Percentiles rank a stretch among this genome's conserved stretches.
These are phyloP conservation scores for Lablab purpureus DNA, from an alignment of 306 rosid genomes.

Conservation along the genomic window DNA sequence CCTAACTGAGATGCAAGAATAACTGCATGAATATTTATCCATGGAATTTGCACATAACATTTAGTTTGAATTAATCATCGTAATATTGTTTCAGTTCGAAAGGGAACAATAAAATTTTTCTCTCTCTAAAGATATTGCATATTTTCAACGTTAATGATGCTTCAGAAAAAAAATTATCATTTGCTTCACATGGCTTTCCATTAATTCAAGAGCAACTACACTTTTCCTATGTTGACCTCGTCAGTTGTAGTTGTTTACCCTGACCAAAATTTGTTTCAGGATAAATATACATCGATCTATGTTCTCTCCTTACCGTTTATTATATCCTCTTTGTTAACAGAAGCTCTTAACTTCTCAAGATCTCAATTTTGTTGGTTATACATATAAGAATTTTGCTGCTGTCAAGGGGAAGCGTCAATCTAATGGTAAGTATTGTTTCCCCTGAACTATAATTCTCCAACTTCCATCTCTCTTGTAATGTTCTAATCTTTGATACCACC, in stretches of 20 bases:
- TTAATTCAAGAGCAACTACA: constrained; percentile 2
- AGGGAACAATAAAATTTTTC: neutral
- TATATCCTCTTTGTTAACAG: constrained; percentile 51
- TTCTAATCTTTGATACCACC: constrained; percentile 1
- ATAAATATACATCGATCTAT: constrained; percentile 10
- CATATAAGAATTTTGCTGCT: constrained; percentile 94
- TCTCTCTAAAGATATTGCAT: constrained; percentile 10
- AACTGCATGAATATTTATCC: constrained; percentile 23
- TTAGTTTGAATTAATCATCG: neutral
- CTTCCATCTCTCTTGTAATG: neutral
- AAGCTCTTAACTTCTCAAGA: constrained; percentile 80
- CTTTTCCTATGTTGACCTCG: neutral
- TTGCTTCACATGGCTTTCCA: neutral
- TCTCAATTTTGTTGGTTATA: constrained; percentile 96
- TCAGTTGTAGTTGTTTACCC: constrained; percentile 29
- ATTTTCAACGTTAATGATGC: neutral
- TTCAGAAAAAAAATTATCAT: constrained; percentile 7
- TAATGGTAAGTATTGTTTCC: constrained; percentile 55
- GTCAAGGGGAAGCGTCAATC: constrained; percentile 72
- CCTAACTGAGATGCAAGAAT: neutral
- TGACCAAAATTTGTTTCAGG: constrained; percentile 15
- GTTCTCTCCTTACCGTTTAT: constrained; percentile 30
- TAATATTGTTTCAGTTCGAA: neutral
- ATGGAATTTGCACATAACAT: neutral
- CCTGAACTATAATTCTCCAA: constrained; percentile 15